Conservation (phyloP, 805 yeast species). For the Suhomyces tanzawaensis region DNA sequence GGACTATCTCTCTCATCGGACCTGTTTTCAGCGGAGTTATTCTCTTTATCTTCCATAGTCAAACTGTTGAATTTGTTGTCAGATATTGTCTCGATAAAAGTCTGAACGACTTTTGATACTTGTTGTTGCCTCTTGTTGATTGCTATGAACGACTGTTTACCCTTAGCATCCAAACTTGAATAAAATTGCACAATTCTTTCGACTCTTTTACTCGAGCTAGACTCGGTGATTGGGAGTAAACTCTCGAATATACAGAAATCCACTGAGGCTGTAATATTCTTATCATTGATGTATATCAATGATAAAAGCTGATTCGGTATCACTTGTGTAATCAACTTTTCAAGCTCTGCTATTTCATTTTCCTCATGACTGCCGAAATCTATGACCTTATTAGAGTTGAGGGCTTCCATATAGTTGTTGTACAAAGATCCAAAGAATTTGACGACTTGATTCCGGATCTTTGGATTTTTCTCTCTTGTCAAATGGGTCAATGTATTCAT, state of each 20-base stretch:
- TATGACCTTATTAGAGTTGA: conserved; percentile 15
- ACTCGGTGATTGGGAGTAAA: conserved; percentile 53
- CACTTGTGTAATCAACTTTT: conserved; percentile 33
- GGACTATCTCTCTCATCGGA: conserved; percentile 8
- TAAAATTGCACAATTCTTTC: conserved; percentile 51
- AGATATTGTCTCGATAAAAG: conserved; percentile 44
- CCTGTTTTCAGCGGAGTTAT: conserved; percentile 1
- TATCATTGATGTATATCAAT: conserved; percentile 72
- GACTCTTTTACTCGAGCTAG: conserved; percentile 47
- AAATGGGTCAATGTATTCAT: conserved; percentile 58
- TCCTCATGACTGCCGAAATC: conserved; percentile 30
- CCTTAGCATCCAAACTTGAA: conserved; percentile 50
- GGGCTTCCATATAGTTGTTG: conserved; percentile 39
- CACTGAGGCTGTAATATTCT: conserved; percentile 59
- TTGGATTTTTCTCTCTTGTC: conserved; percentile 66
- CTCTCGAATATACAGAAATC: conserved; percentile 61
- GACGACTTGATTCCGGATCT: conserved; percentile 62
- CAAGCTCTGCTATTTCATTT: conserved; percentile 23
- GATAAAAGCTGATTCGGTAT: conserved; percentile 68
- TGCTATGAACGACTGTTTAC: conserved; percentile 65
- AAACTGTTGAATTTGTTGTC: conserved; percentile 31
- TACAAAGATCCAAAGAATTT: conserved; percentile 54
- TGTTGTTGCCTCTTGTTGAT: conserved; percentile 68
- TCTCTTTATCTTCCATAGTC: conserved; percentile 16
- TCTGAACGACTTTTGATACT: conserved; percentile 48